phyloP scores from a whole-genome alignment of 1,139 yeast genomes.

The Suhomyces wounanorum region DNA sequence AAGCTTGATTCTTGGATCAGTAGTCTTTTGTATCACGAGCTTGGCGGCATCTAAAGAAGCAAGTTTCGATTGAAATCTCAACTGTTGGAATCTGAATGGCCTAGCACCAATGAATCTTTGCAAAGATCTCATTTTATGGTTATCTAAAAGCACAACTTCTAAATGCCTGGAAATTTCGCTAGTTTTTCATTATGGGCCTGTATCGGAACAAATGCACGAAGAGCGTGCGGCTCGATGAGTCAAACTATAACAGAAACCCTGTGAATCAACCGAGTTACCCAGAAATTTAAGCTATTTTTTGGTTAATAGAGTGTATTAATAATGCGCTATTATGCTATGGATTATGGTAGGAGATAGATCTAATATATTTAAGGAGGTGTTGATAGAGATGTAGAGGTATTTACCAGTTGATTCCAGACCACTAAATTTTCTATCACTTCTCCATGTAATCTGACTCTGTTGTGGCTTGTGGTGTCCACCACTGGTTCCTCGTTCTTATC shows the following conservation, averaged over 20 bases:
- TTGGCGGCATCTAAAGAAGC: constrained; percentile 71
- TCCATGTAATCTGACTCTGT: constrained; percentile 35
- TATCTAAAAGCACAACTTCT: not conserved
- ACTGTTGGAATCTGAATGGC: constrained; percentile 5
- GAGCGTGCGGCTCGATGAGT: constrained; percentile 1
- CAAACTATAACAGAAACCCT: not conserved
- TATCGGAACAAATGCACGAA: not conserved
- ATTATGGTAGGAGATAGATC: too few species aligned
- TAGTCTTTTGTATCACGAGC: constrained; percentile 57
- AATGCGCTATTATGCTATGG: too few species aligned
- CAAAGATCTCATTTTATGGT: constrained; percentile 5
- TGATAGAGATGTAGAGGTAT: not conserved
- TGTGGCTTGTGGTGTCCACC: constrained; percentile 27
- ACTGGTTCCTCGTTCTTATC: constrained; percentile 14
- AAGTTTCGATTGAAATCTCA: constrained; percentile 14
- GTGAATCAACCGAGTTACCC: not conserved
- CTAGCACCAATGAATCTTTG: constrained; percentile 7
- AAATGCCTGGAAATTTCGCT: not conserved
- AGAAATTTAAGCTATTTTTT: too few species aligned
- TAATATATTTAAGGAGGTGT: not conserved
- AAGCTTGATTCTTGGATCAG: constrained; percentile 62
- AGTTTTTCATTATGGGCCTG: constrained; percentile 4
- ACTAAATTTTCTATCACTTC: constrained; percentile 38
- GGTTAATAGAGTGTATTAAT: too few species aligned
- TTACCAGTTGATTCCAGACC: constrained; percentile 22